Evolutionary conservation across 2,329 filamentous ascomycete species (phyloP), one percentile per base, ranked within the genome.

Genomic region (Claviceps digitariae): DNA sequence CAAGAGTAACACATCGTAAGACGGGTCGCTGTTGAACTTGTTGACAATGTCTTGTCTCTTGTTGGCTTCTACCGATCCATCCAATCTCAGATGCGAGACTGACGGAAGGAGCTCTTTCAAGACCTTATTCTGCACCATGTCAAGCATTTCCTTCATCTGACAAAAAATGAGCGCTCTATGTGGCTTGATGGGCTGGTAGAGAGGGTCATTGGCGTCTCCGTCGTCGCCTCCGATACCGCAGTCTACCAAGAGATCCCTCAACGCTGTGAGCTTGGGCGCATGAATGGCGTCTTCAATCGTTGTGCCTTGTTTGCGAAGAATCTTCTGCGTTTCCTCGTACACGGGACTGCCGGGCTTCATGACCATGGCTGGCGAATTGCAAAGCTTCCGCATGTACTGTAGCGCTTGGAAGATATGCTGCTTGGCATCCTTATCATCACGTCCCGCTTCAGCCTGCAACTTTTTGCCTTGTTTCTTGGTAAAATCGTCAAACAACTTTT

Each of bases 101-200:
- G 85, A 87, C 1, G 93, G 93, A n/a, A 98, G 78, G 70, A 97
- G 78, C 63, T 86, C 86, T 67, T 88, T 89, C 41, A 98, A 73
- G 1, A 98, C 93, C 54, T 91, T 90, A 62, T 86, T 89, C 66
- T 97, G 90, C 2, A 98, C 94, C 81, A 98, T 97, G 68, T 98
- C 93, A 25, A 98, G 78, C 94, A 98, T 98, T 68, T 98, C 93
- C 71, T 98, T 98, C 89, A 98, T 96, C 67, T 98, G 93, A 63
- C 93, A 98, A 76, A 98, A 98, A 60, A 98, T 86, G 29, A 98
- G 80, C 0, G 93, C 94, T 46, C 93, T 87, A 66, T 98, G 93
- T 31, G 91, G 93, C 57, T 93, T 95, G 66, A 98, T 94, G 43
- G 90, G 94, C 67, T 88, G 78, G 62, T 82, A 82, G 17, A 82